Base-by-base conservation (phyloP, 1,284 basidiomycete species). In the Ganoderma lingzhi region DNA sequence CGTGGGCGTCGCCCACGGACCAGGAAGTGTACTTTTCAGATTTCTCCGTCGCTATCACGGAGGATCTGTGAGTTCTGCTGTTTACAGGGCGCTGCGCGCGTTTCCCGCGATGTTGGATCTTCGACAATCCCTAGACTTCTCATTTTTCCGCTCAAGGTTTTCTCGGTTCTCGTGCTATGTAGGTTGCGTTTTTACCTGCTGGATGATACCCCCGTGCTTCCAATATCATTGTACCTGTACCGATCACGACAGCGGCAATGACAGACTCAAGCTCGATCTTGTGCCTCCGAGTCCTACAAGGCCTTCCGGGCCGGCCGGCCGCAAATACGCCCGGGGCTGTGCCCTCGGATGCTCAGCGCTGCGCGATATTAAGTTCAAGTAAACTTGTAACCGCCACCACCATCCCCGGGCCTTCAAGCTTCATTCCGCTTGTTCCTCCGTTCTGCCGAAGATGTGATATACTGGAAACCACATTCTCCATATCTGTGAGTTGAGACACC, bases 21-120 rank as follows among this genome's bases (percentile, higher is more conserved):
- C 89, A 91, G 78, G 82, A 84, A 71, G 78, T 84, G 41, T 91
- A 82, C 77, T 90, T 91, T 80, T 86, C 88, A 74, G 89, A 91
- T 77, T 91, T 90, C 80, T 87, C 88, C 23, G 81, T 89, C 65
- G 84, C 87, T 58, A 86, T 91, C 76, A 85, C 86, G 73, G 79
- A 90, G 75, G 79, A 67, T 64, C 80, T 87, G 64, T 88, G 80
- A 82, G 62, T 41, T 6, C n/a, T 10, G 37, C 23, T 28, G 0
- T 63, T 53, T 41, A 53, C 41, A 51, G 51, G 62, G 48, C 37
- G 35, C 23, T 39, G 30, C 32, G 19, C 3, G 12, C 19, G 19
- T 44, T 55, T 35, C 62, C 15, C 39, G 41, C 41, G 39, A 28
- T 37, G 59, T 17, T 14, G 8, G 39, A 58, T 59, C 48, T 28